These are phyloP conservation scores for Domatiomyces globalis DNA, from an alignment of 2,329 filamentous ascomycete species.

Conservation along the genomic window DNA sequence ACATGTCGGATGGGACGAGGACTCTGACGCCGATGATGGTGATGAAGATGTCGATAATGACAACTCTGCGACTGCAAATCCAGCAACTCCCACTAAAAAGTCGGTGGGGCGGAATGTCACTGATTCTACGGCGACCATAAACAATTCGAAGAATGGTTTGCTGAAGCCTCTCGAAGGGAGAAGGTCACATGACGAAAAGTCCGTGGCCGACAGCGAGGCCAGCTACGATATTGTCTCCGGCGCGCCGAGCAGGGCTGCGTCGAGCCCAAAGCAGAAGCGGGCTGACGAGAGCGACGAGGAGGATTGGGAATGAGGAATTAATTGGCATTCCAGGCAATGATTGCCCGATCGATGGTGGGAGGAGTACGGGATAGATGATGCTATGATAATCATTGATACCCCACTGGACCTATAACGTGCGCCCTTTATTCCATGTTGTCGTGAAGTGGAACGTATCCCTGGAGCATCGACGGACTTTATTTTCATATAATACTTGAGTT, in stretches of 20 bases:
- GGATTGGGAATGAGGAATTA: constrained; percentile 20
- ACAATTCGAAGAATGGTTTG: constrained; percentile 1
- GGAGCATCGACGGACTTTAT: too few species aligned
- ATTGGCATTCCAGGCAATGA: too few species aligned
- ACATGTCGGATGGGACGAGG: constrained; percentile 55
- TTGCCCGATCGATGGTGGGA: too few species aligned
- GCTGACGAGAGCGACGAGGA: constrained; percentile 38
- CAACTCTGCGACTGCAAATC: constrained; percentile 33
- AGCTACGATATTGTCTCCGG: constrained; percentile 91
- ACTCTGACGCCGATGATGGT: constrained; percentile 43
- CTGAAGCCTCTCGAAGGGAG: constrained; percentile 48
- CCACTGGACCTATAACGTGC: too few species aligned
- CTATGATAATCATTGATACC: too few species aligned
- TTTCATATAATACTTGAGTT: too few species aligned
- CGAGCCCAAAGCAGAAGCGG: constrained; percentile 46
- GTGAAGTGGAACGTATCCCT: too few species aligned
- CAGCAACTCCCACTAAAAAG: constrained; percentile 22
- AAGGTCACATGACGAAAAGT: constrained; percentile 72
- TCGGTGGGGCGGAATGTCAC: not conserved
- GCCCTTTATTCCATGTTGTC: too few species aligned
- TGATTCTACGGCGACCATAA: not conserved
- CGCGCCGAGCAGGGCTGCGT: constrained; percentile 61
- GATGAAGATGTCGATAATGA: constrained; percentile 25
- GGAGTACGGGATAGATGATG: too few species aligned
- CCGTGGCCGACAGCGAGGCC: constrained; percentile 80